Evolutionary conservation across 371 early-diverging fungal species (phyloP), one percentile per base, ranked within the genome.

Genomic region (Mortierella sp.): DNA sequence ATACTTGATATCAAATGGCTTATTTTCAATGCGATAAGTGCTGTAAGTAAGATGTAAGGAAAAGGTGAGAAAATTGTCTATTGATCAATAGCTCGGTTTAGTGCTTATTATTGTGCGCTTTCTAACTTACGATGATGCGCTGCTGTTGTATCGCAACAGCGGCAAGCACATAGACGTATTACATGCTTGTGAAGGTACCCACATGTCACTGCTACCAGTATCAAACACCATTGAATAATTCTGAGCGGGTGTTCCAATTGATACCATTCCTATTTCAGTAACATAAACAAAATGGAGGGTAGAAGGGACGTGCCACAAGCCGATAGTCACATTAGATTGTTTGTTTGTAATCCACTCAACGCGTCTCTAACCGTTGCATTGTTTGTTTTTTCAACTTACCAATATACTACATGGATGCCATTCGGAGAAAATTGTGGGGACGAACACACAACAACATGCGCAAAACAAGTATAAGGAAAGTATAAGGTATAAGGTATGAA

Each of bases 141-240:
- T 67, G 39, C 14, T 40, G 59, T 80, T 75, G 62, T 61, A 80
- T 40, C 75, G 68, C 26, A 60, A 32, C 28, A 80, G 28, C 1
- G 71, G 62, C 52, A 75, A 5, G 24, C 80, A 80, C 11, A 49
- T 28, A 1, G 64, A 35, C 4, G 72, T 65, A 26, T 24, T 30
- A 37, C 77, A 83, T 5, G 59, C 66, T 26, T 47, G 94, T 24
- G 96, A 96, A 6, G 98, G 98, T 18, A 99, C 97, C 98, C 98
- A 97, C 61, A 97, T 90, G 72, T 97, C 97, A 54, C 94, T 94
- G 24, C 96, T 96, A 5, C 97, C 98, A 3, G 98, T 97, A 79
- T 97, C 98, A 69, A 97, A 94, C 18, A 99, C 93, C 59, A 97
- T 95, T 49, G 91, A 90, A 85, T 97, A 98, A 40, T 83, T 88